Evolutionary conservation across 306 rosid genomes (phyloP), one percentile per base, ranked within the genome.

Genomic region (cucumber (Cucumis sativus)): DNA sequence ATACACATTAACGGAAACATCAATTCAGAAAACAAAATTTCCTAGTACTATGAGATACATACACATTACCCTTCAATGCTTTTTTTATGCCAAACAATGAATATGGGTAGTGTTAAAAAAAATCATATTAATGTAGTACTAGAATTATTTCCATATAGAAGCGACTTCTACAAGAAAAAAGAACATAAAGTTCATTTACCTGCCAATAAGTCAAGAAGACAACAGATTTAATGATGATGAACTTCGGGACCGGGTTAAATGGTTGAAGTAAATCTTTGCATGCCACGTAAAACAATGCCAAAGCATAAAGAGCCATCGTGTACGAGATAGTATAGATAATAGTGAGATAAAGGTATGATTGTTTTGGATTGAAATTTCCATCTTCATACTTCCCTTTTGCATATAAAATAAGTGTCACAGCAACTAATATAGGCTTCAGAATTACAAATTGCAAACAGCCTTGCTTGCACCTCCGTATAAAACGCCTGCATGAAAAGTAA

Each of bases 141-240:
- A 47, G 4, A 47, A 47, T 3, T 3, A 47, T 47, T 47, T 47
- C 54, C 60, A 72, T 28, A 33, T 2, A 8, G 63, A 54, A 25
- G 41, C 47, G 18, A 54, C 35, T 28, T 30, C 28, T 8, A 25
- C 21, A 6, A 72, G 21, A 7, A 16, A 49, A 71, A 72, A 30
- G 17, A 51, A 9, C 28, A 6, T 16, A 56, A 73, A 77, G 45
- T 18, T 43, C 56, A 39, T 6, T 75, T 81, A 91, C 98, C 98
- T 94, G 98, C 98, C 98, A 94, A 86, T 94, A 94, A 79, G 98
- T 94, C 92, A 91, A 88, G 89, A 94, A 94, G 64, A 94, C 98
- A 12, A 94, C 98, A 40, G 98, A 94, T 79, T 94, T 94, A 76
- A 94, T 94, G 55, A 94, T 89, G 74, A 94, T 83, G 71, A 94